Evolutionary conservation across 495 filamentous ascomycete genomes (phyloP).

Genomic region (Podospora tetraspora): DNA sequence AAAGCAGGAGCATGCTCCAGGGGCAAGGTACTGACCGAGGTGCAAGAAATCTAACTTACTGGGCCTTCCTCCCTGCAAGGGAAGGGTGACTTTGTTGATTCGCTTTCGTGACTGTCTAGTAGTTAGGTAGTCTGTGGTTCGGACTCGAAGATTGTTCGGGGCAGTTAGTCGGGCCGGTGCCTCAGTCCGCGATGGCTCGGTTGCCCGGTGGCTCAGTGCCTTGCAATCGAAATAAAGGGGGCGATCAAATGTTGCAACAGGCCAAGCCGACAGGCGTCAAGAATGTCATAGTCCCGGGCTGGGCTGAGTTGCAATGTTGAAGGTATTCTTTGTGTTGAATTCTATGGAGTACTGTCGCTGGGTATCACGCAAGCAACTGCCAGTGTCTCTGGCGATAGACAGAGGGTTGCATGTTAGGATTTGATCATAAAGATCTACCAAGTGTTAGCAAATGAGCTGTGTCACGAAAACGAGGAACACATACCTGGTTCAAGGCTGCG

Average conservation of each 20-base stretch:
- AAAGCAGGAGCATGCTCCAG: background rate
- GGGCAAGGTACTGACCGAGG: background rate
- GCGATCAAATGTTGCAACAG: background rate
- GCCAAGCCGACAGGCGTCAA: background rate
- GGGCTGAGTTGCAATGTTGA: background rate
- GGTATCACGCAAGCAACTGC: constrained; percentile 3
- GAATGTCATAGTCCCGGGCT: background rate
- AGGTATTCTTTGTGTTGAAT: background rate
- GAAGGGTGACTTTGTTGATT: background rate
- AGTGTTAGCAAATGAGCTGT: constrained; percentile 31
- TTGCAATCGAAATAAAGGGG: background rate
- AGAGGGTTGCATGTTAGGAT: constrained; percentile 24
- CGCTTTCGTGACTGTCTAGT: background rate
- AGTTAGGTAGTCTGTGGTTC: background rate
- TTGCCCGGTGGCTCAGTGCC: background rate
- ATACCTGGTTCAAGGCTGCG: constrained; percentile 71
- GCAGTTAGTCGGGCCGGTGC: background rate
- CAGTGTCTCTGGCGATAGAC: background rate
- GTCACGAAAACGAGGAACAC: constrained; percentile 12
- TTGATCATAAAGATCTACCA: constrained; percentile 71
- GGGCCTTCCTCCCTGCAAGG: background rate
- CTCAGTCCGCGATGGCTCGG: background rate
- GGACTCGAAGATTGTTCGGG: background rate
- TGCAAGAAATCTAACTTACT: background rate
- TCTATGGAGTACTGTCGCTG: background rate